Evolutionary conservation across 371 early-diverging fungal species (phyloP).

Genomic region (Rhizopus sp.): DNA sequence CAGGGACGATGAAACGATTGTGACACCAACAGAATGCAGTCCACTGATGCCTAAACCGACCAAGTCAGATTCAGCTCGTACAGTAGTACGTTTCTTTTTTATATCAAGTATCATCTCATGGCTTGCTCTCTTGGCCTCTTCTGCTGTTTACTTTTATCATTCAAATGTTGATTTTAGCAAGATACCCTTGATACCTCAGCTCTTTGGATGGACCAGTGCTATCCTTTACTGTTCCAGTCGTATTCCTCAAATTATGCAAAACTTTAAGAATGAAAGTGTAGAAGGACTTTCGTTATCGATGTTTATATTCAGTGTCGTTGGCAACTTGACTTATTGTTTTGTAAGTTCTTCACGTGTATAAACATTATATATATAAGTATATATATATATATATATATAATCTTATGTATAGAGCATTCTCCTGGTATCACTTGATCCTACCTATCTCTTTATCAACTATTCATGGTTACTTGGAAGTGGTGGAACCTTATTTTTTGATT

Average conservation of each 20-base stretch:
- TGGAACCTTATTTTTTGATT: constrained; percentile 69
- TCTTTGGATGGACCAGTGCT: constrained; percentile 58
- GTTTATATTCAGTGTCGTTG: constrained; percentile 83
- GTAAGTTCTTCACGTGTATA: constrained; percentile 25
- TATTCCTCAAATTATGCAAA: constrained; percentile 84
- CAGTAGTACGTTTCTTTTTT: constrained; percentile 26
- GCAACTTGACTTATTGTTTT: constrained; percentile 72
- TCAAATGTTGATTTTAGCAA: constrained; percentile 32
- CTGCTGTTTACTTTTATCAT: constrained; percentile 25
- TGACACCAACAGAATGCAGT: not conserved
- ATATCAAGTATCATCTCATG: constrained; percentile 21
- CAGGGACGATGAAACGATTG: constrained; percentile 20
- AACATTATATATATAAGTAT: not conserved
- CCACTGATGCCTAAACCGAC: not conserved
- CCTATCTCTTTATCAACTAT: constrained; percentile 60
- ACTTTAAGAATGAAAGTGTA: constrained; percentile 68
- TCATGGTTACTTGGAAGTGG: constrained; percentile 75
- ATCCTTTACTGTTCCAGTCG: constrained; percentile 62
- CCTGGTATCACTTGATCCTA: constrained; percentile 60
- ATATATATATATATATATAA: constrained; percentile 1
- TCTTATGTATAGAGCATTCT: constrained; percentile 56
- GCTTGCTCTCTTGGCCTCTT: constrained; percentile 20
- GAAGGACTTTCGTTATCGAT: constrained; percentile 78
- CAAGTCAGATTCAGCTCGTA: constrained; percentile 17
- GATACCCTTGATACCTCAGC: constrained; percentile 44